Conservation (phyloP, 2,329 filamentous ascomycete genomes). For the Arthroderma uncinatum region DNA sequence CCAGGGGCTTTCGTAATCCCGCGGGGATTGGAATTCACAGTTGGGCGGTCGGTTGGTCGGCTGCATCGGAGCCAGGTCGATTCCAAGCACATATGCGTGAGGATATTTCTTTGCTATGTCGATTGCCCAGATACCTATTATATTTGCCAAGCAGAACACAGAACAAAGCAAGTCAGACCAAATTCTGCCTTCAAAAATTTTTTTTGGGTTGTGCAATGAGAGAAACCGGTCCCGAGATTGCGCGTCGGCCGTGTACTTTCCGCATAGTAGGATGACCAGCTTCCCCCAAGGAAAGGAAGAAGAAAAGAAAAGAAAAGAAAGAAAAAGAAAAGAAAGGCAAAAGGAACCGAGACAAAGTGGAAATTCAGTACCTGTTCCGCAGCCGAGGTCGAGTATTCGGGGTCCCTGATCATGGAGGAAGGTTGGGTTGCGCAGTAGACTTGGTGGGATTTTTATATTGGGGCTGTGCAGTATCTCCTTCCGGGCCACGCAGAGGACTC, state of each 20-base stretch:
- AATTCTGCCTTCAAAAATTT: neutral
- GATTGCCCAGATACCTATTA: slow-evolving; percentile 54
- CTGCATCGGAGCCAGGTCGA: slow-evolving; percentile 53
- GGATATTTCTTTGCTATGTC: slow-evolving; percentile 64
- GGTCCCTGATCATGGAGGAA: slow-evolving; percentile 14
- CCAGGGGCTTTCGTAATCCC: slow-evolving; percentile 73
- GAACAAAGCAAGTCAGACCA: neutral
- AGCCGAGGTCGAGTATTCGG: slow-evolving; percentile 58
- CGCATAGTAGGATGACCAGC: too few species aligned
- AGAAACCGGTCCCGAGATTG: neutral
- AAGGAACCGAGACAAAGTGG: neutral
- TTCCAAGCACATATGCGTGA: slow-evolving; percentile 48
- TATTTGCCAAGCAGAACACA: slow-evolving; percentile 1
- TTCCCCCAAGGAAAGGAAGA: neutral
- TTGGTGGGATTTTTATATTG: slow-evolving; percentile 19
- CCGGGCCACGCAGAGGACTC: slow-evolving; percentile 58
- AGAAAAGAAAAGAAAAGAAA: neutral
- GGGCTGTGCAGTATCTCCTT: slow-evolving; percentile 36
- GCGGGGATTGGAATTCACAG: slow-evolving; percentile 53
- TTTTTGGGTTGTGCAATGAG: neutral
- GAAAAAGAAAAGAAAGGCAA: neutral
- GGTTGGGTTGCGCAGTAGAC: slow-evolving; percentile 6
- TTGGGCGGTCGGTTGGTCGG: slow-evolving; percentile 59
- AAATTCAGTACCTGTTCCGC: slow-evolving; percentile 64
- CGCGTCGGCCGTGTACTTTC: neutral